Evolutionary conservation across 331 rosid genomes (phyloP), one percentile per base, ranked within the genome.

Genomic region (Spiraea crenata): DNA sequence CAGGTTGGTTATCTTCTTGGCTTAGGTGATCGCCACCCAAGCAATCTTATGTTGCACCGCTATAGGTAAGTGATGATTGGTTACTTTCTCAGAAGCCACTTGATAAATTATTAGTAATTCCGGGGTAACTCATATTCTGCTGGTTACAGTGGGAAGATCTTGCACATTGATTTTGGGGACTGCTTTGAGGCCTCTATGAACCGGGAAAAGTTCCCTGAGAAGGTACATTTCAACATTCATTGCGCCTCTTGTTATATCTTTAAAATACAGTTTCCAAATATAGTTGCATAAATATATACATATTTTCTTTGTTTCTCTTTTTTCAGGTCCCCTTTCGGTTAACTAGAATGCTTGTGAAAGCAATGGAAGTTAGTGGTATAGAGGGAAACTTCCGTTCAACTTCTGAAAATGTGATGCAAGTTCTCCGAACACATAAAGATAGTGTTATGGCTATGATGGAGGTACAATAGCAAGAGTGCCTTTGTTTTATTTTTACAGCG

Each of bases 391-490:
- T 91, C 83, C 99, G 99, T 64, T 89, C 99, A 79, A 93, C 99
- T 62, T 93, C 97, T 73, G 97, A 91, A 79, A 93, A 89, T 83
- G 97, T 93, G 46, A 89, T 93, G 97, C 91, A 89, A 76, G 99
- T 93, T 77, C 84, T 93, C 67, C 90, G 97, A 80, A 81, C 92
- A 44, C 71, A 93, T 84, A 89, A 76, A 76, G 93, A 91, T 61
- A 85, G 99, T 65, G 97, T 93, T 66, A 93, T 93, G 99, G 99
- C 99, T 63, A 93, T 93, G 99, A 93, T 93, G 99, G 99, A 93
- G 99, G 99, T 93, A 88, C 41, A 7, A 17, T 14, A 5, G 73
- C 14, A 1, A 57, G 20, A 50, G n/a, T 5, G 16, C n/a, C n/a
- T 13, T 25, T 25, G 57, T 55, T 31, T 48, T 20, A 9, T 52